These are phyloP conservation scores for Chenopodium quinoa DNA, from an alignment of 148 eudicot genomes.

Conservation along the genomic window DNA sequence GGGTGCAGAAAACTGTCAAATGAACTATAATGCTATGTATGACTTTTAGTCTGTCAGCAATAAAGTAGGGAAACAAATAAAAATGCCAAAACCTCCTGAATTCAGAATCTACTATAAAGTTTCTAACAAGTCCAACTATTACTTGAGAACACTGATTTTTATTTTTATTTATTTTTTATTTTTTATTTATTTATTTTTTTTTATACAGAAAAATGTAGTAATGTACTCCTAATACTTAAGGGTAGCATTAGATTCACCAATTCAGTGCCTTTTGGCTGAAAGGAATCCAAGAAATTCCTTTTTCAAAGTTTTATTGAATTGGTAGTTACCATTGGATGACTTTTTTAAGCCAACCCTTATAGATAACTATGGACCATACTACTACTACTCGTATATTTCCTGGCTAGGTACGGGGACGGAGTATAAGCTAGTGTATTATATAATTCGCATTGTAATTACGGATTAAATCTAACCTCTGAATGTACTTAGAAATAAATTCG, in stretches of 20 bases:
- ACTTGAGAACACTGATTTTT: constrained; percentile 11
- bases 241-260: background rate
- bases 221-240: no score
- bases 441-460: no score
- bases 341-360: background rate
- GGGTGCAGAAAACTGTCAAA: constrained; percentile 17
- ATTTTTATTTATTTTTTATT: no score
- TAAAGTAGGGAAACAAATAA: background rate
- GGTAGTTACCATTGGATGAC: background rate
- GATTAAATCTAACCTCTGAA: no score
- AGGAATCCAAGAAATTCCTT: constrained; percentile 32
- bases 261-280: constrained; percentile 8
- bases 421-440: no score
- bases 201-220: no score
- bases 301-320: constrained; percentile 19
- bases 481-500: no score
- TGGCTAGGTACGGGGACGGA: no score
- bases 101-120: background rate
- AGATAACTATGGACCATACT: background rate
- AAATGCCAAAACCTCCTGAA: constrained; percentile 19
- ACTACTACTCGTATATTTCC: background rate
- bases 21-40: constrained; percentile 11
- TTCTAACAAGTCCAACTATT: constrained; percentile 14
- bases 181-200: no score
- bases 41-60: constrained; percentile 21